Evolutionary conservation across 176 grass and related monocot genomes (phyloP), one percentile per base, ranked within the genome.

Genomic region (Triticum turgidum): DNA sequence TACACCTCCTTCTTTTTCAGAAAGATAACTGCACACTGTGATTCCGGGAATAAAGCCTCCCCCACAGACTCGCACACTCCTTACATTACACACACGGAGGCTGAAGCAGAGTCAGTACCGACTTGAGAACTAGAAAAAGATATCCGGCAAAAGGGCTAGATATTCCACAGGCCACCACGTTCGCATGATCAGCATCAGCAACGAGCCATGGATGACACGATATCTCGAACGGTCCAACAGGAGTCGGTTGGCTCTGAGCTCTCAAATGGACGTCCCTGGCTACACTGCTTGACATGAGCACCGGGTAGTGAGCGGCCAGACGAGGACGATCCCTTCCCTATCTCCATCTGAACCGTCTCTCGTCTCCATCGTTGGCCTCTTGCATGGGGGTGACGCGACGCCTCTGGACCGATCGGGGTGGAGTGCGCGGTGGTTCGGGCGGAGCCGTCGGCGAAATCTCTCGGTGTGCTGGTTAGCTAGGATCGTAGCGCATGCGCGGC

Each of bases 41-140:
- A 54, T 87, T 9, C 32, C 22, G 56, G 65, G 88, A 78, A 90
- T 83, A 83, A 86, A 83, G 73, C 56, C 73, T n/a, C 41, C 65
- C 73, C 63, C 27, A 22, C 61, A 69, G 18, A 47, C 45, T 44
- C 45, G 62, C 35, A 76, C 35, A 38, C 2, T 76, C 38, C 39
- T 32, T 32, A 39, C 78, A 69, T 83, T 32, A 39, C 78, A 69
- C 78, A 45, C 86, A 62, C 69, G 88, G 44, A 45, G 44, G 44
- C 11, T 14, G 45, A 15, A 47, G 84, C 67, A 42, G 68, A 42
- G 68, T 29, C 17, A 38, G 32, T 77, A 65, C 44, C 52, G 20
- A 41, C 66, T 86, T 82, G 12, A 10, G 58, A 83, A 80, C 44
- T 20, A 17, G 0, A 25, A 56, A 65, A 80, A 82, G 32, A 85